Evolutionary conservation across 2,329 filamentous ascomycete species (phyloP).

Genomic region (Colletotrichum tabaci): DNA sequence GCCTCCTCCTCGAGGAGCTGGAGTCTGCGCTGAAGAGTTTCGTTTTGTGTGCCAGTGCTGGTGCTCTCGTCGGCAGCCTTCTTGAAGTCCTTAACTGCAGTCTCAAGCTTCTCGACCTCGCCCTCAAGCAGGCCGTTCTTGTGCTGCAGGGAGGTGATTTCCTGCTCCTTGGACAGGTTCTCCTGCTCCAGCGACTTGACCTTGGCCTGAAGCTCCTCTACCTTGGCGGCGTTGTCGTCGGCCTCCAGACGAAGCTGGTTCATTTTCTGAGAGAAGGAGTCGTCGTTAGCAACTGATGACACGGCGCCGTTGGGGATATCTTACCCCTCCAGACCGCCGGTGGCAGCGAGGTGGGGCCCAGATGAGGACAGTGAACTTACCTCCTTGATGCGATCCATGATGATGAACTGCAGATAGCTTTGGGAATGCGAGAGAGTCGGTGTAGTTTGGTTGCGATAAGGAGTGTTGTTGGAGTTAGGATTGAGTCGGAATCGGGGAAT

Average conservation of each 20-base stretch:
- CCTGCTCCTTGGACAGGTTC: conserved; percentile 96
- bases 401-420: conserved; percentile 42
- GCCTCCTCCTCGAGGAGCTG: conserved; percentile 98
- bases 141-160: conserved; percentile 96
- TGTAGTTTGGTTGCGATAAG: conserved; percentile 42
- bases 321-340: conserved; percentile 45
- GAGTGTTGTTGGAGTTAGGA: conserved; percentile 46
- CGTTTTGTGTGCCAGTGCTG: conserved; percentile 89
- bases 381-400: conserved; percentile 92
- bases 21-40: conserved; percentile 90
- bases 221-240: conserved; percentile 85
- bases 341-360: conserved; percentile 44
- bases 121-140: conserved; percentile 92
- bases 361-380: conserved; percentile 69
- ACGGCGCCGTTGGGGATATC: conserved; percentile 29
- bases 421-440: conserved; percentile 49
- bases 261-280: conserved; percentile 80
- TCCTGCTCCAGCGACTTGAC: conserved; percentile 95
- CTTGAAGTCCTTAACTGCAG: conserved; percentile 88
- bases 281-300: conserved; percentile 40
- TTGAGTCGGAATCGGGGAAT: conserved; percentile 48
- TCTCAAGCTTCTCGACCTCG: conserved; percentile 95
- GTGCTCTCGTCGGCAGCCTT: conserved; percentile 85
- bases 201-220: conserved; percentile 88
- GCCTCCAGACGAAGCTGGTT: conserved; percentile 93